Evolutionary conservation across 371 early-diverging fungal genomes (phyloP), one percentile per base, ranked within the genome.

Genomic region (Sporodiniella umbellata): DNA sequence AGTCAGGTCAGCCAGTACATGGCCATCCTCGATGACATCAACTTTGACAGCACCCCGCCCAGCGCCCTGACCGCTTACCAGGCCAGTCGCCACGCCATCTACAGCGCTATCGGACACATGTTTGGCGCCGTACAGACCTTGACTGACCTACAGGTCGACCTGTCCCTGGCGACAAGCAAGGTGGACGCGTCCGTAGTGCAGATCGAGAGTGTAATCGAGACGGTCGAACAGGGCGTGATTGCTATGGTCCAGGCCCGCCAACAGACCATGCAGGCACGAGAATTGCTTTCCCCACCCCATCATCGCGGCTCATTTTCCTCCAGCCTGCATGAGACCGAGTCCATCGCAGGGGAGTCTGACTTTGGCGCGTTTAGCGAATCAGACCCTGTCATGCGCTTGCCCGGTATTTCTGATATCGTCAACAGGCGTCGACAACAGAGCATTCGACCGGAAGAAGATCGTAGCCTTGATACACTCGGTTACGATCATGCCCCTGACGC

Each of bases 401-500:
- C 28, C 22, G 21, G 30, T 8, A 39, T 25, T 8, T 24, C 25
- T 2, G 26, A 33, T 28, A 45, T 23, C 17, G 26, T 31, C 18
- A 18, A 18, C 3, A 48, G 59, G 6, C 43, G 48, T 39, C 33
- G 53, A 33, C 59, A 58, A 6, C 51, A 45, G 17, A 58, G 53
- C 21, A 48, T 52, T 5, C 31, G 52, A 8, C 38, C 52, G 1
- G 58, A 58, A 31, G 48, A 58, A 31, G 48, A 49, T 30, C 39
- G 42, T 3, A 12, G 51, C 0, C 8, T 12, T 31, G 50, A 49
- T 23, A 48, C 37, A 2, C 70, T 95, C 3, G 77, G 80, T 14
- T 74, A 84, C 55, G 93, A 94, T 54, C 86, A 87, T 46, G 54
- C 65, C 3, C 71, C 80, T 2, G 70, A 81, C 14, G 93, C 89